Evolutionary conservation across 2,329 filamentous ascomycete species (phyloP), one percentile per base, ranked within the genome.

Genomic region (Xylaria sp.): DNA sequence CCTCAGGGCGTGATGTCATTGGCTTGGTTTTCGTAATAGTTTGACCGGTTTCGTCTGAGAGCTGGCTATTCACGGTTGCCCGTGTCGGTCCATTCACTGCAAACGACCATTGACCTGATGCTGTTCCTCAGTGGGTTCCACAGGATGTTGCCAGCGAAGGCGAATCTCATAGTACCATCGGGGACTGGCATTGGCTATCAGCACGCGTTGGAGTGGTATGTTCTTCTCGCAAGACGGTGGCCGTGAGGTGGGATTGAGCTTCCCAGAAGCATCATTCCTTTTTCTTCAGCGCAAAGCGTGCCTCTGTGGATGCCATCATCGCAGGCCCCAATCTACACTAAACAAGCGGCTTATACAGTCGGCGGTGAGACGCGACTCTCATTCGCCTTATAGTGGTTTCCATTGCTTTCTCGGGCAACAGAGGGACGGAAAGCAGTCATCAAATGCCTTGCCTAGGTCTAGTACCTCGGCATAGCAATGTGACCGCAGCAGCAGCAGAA

Each of bases 301-400:
- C 34, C 35, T n/a, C 19, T 55, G 37, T n/a, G 35, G 37, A 42
- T 18, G 42, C 39, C 37, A 30, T 50, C 23, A 34, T 47, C 34
- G 13, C 44, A 48, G 48, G 37, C 49, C 52, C 54, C 44, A 34
- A 58, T 34, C 39, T 59, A 58, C 47, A 54, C 30, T 11, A 55
- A 30, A 37, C 39, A 57, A 55, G 5, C 55, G 37, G 37, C 37
- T 42, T 42, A 59, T 55, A 52, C 19, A 42, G 35, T 30, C 10
- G 49, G 48, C 58, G 16, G 52, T 47, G 44, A 60, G 44, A 16
- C 46, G 46, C 8, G 37, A 52, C 53, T 42, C 57, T 18, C 23
- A 16, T 52, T 39, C 11, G 49, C n/a, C 19, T 35, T 16, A 54
- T 46, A 55, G 52, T 44, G 50, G 16, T 54, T 52, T 13, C 18